A percentile compares a stretch with the other conserved stretches of the same genome.
phyloP scores from a whole-genome alignment of 257 asterid genomes.

The Solanum megistacrolobum region DNA sequence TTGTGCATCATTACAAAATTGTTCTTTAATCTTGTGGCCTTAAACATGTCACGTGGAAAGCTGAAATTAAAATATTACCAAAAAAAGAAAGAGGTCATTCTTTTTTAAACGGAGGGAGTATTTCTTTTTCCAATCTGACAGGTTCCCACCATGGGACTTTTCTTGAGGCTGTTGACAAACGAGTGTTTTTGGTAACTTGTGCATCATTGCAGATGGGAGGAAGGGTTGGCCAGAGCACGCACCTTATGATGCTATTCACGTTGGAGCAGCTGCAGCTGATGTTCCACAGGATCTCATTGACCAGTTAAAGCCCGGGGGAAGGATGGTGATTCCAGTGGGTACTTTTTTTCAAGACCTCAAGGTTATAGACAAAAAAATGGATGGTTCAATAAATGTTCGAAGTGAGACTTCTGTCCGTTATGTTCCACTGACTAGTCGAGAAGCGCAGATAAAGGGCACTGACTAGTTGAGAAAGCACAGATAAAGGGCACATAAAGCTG shows the following conservation, averaged over 20 bases:
- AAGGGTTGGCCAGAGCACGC: constrained; percentile 84
- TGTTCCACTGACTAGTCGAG: constrained; percentile 86
- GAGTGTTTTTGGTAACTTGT: not conserved
- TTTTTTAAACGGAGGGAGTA: too few species aligned
- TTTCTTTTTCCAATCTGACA: not conserved
- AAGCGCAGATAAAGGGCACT: constrained; percentile 69
- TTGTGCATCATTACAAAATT: not conserved
- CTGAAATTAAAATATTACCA: too few species aligned
- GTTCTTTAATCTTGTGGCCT: too few species aligned
- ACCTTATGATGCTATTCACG: constrained; percentile 94
- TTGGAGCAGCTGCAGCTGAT: constrained; percentile 92
- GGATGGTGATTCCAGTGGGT: constrained; percentile 95
- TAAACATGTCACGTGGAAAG: too few species aligned
- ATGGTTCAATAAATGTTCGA: constrained; percentile 45
- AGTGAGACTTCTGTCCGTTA: constrained; percentile 77
- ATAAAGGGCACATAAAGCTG: constrained; percentile 27
- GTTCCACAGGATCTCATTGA: constrained; percentile 72
- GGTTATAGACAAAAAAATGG: constrained; percentile 73
- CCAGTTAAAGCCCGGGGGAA: constrained; percentile 91
- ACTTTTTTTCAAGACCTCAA: constrained; percentile 64
- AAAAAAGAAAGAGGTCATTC: too few species aligned
- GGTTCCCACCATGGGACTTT: not conserved
- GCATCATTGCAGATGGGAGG: constrained; percentile 56
- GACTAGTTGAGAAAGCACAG: constrained; percentile 74
- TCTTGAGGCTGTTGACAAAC: not conserved